These are phyloP conservation scores for Neofusicoccum laricinum DNA, from an alignment of 2,329 filamentous ascomycete species.

Conservation along the genomic window DNA sequence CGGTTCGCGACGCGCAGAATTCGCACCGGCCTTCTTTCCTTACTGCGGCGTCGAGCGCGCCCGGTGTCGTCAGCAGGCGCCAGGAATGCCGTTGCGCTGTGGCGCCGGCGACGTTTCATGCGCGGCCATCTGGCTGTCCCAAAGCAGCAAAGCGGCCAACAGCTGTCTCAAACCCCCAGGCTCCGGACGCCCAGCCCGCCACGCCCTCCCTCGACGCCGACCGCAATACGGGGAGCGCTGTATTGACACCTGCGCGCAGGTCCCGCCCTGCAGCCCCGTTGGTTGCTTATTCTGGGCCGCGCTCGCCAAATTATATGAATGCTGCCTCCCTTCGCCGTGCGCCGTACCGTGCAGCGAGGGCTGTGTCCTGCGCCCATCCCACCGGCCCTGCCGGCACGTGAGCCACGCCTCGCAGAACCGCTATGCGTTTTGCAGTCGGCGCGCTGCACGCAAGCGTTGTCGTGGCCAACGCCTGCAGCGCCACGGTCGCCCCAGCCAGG, in stretches of 20 bases:
- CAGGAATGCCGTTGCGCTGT: constrained; percentile 8
- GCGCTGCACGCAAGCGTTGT: neutral
- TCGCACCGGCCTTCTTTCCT: constrained; percentile 3
- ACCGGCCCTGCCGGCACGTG: neutral
- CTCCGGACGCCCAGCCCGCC: neutral
- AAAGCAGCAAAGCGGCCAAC: neutral
- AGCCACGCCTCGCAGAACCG: neutral
- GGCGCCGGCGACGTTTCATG: constrained; percentile 11
- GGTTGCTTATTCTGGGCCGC: neutral
- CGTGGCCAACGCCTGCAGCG: neutral
- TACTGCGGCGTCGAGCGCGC: neutral
- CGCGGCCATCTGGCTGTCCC: neutral
- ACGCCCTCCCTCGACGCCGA: neutral
- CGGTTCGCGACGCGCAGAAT: neutral
- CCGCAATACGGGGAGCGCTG: constrained; percentile 2
- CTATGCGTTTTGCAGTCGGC: neutral
- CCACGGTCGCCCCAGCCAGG: constrained; percentile 7
- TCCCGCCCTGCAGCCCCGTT: neutral
- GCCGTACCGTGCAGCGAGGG: neutral
- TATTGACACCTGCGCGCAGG: constrained; percentile 1
- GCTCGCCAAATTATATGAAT: neutral
- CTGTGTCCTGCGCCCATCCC: neutral
- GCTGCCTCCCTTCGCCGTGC: neutral
- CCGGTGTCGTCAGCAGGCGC: neutral
- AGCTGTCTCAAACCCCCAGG: neutral